Evolutionary conservation across 352 stramenopile genomes (phyloP), one percentile per base, ranked within the genome.

Genomic region (Phytophthora multivora): DNA sequence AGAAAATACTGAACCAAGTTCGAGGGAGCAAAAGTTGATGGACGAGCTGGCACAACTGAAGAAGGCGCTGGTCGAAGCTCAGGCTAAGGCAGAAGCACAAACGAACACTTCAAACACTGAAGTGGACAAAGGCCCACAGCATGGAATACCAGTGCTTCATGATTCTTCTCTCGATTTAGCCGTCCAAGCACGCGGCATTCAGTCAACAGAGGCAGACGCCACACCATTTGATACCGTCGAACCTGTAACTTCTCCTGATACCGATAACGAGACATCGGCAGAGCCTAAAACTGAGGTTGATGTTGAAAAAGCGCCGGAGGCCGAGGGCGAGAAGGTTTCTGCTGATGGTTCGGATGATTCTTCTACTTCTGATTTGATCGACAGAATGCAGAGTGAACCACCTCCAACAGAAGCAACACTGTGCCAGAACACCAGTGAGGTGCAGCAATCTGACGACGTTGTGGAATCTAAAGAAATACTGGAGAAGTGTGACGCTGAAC

Each of bases 21-120:
- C 63, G 16, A 80, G 75, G 33, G 74, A 86, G 13, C 42, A 71
- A 28, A 55, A 49, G 1, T 55, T 84, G 25, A 57, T 70, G 28
- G 65, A 62, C 0, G 65, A 84, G 38, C 48, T 82, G 15, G 61
- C 47, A 30, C 57, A 65, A 5, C 30, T 86, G 28, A 59, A 59
- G 5, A 66, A 71, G 36, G 72, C 77, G 15, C 40, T 86, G 4
- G 63, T 59, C 35, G 66, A 74, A 60, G 45, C 54, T 5, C 42
- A 69, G 21, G 40, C 47, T 1, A 69, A 69, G n/a, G 33, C 45
- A 5, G n/a, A 41, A n/a, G 31, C 16, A 6, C 1, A 19, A 7
- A 9, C 16, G 23, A n/a, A 26, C 16, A 7, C 10, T 49, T 16
- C 31, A 30, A 33, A 49, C 9, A 26, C 9, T 5, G 42, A 61